Conservation (phyloP, 1,284 basidiomycete species). For the Afroboletus lepidellus region DNA sequence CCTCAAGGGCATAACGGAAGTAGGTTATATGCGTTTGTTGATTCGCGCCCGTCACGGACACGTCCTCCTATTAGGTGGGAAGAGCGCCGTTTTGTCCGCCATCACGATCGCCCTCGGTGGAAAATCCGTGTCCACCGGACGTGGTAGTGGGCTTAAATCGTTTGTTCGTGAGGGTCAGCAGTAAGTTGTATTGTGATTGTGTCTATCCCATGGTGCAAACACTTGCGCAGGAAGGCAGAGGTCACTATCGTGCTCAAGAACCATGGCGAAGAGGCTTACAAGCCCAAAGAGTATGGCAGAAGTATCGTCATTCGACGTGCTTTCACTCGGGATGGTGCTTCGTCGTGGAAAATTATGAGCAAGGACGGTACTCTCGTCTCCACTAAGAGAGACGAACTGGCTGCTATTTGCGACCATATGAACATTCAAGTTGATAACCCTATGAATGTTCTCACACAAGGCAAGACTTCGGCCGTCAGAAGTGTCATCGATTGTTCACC, state of each 20-base stretch:
- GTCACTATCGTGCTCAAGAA: constrained; percentile 86
- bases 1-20: constrained; percentile 74
- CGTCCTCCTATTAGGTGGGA: constrained; percentile 64
- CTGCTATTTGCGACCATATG: constrained; percentile 90
- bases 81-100: constrained; percentile 92
- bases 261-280: constrained; percentile 86
- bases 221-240: constrained; percentile 44
- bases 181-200: constrained; percentile 42
- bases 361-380: constrained; percentile 68
- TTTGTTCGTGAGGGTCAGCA: constrained; percentile 85
- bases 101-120: constrained; percentile 94
- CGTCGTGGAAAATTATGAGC: constrained; percentile 83
- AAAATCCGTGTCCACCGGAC: constrained; percentile 86
- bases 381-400: constrained; percentile 82
- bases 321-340: constrained; percentile 74
- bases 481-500: background rate
- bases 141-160: constrained; percentile 83
- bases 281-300: constrained; percentile 78
- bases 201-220: background rate
- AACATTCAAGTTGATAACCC: constrained; percentile 98
- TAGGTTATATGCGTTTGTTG: constrained; percentile 37
- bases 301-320: constrained; percentile 83
- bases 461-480: constrained; percentile 34
- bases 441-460: constrained; percentile 92
- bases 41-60: background rate